phyloP scores from a whole-genome alignment of 2,329 filamentous ascomycete species.

The Diaporthe velutina region DNA sequence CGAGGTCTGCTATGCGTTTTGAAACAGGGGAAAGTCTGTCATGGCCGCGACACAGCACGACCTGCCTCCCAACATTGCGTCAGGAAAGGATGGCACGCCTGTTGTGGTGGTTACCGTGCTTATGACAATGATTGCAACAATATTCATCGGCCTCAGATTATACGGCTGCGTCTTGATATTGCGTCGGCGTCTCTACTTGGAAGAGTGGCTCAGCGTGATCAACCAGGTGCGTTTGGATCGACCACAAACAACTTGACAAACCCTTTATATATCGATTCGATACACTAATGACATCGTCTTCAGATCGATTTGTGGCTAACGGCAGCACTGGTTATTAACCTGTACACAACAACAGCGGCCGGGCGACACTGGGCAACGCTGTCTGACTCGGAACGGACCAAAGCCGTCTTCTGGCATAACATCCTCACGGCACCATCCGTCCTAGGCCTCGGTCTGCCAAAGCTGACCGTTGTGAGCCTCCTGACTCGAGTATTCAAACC shows the following conservation, averaged over 20 bases:
- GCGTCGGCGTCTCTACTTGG: background rate
- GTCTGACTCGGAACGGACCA: background rate
- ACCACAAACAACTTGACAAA: background rate
- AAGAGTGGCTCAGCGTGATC: slow-evolving; percentile 20
- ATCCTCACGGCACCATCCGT: background rate
- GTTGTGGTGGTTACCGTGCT: background rate
- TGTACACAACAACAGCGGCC: background rate
- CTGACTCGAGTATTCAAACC: slow-evolving; percentile 11
- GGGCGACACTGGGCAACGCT: slow-evolving; percentile 6
- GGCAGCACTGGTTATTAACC: background rate
- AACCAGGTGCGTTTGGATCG: slow-evolving; percentile 3
- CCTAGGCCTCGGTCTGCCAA: background rate
- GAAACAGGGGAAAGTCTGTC: background rate
- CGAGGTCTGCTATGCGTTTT: background rate
- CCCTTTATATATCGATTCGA: too few relatives aligned
- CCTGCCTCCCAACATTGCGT: background rate
- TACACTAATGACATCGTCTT: background rate
- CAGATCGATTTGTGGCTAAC: slow-evolving; percentile 16
- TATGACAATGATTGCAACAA: background rate
- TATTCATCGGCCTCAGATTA: background rate
- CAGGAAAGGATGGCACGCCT: background rate
- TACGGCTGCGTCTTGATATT: background rate
- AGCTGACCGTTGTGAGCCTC: slow-evolving; percentile 18
- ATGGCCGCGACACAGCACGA: background rate
- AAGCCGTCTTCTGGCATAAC: background rate